phyloP scores from a whole-genome alignment of 371 early-diverging fungal species.

The Actinomortierella wolfii region DNA sequence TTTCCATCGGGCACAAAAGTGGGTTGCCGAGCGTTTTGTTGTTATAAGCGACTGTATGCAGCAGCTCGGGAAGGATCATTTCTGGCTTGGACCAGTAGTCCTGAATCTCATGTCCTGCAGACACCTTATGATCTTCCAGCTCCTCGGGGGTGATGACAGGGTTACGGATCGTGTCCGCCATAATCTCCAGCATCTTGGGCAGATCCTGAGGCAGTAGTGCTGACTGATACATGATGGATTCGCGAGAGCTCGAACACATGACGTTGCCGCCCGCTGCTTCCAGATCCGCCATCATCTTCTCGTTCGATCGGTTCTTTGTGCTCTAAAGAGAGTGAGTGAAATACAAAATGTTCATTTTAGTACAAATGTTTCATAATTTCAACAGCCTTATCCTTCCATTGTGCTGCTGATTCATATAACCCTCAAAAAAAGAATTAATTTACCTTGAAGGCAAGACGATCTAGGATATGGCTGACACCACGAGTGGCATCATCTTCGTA shows the following conservation, averaged over 20 bases:
- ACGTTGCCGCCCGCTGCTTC: slow-evolving; percentile 92
- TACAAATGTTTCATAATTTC: background rate
- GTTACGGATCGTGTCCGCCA: slow-evolving; percentile 80
- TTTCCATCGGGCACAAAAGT: slow-evolving; percentile 73
- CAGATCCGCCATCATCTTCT: slow-evolving; percentile 75
- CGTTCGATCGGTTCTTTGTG: slow-evolving; percentile 65
- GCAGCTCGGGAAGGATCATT: slow-evolving; percentile 82
- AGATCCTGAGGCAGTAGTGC: slow-evolving; percentile 88
- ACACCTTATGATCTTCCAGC: slow-evolving; percentile 79
- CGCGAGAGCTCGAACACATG: slow-evolving; percentile 88
- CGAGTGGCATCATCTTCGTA: slow-evolving; percentile 76
- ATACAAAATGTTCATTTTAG: no score
- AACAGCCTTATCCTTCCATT: background rate
- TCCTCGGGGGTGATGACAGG: slow-evolving; percentile 77
- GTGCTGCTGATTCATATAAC: no score
- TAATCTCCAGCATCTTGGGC: slow-evolving; percentile 67
- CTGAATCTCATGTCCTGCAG: slow-evolving; percentile 84
- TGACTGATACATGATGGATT: slow-evolving; percentile 93
- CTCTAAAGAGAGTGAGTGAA: slow-evolving; percentile 39
- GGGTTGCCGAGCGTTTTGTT: slow-evolving; percentile 87
- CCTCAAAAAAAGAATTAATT: no score
- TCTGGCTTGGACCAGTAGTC: slow-evolving; percentile 87
- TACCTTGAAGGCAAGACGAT: slow-evolving; percentile 93
- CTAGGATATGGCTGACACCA: slow-evolving; percentile 86
- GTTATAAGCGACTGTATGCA: slow-evolving; percentile 86